These are phyloP conservation scores for Populus trichocarpa DNA, from an alignment of 441 rosid species.

Conservation along the genomic window DNA sequence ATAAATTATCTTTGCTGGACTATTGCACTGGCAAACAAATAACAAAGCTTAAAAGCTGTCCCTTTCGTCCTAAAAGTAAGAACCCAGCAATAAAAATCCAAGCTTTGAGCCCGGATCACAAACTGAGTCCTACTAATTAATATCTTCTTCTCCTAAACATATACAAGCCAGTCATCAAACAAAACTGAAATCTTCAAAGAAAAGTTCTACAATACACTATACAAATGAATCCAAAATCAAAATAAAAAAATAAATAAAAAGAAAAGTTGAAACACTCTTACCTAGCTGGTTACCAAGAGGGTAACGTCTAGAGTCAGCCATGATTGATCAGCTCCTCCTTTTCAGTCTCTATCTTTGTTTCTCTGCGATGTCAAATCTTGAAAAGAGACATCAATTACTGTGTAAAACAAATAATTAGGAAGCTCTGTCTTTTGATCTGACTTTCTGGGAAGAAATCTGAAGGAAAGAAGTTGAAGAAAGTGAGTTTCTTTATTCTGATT, in stretches of 20 bases:
- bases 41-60: neutral
- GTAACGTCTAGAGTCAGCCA: conserved; percentile 11
- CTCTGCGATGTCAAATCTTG: neutral
- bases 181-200: neutral
- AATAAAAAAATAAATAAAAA: neutral
- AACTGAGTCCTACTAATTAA: neutral
- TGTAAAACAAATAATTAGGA: neutral
- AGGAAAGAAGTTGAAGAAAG: neutral
- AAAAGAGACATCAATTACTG: neutral
- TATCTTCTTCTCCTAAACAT: neutral
- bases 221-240: neutral
- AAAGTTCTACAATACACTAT: too few relatives aligned
- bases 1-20: neutral
- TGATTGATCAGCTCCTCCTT: neutral
- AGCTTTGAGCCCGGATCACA: neutral
- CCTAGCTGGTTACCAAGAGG: conserved; percentile 14
- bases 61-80: neutral
- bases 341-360: neutral
- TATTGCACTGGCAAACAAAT: neutral
- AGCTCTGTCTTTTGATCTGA: neutral
- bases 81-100: neutral
- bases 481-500: neutral
- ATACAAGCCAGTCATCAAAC: neutral
- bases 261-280: neutral
- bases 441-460: neutral